Evolutionary conservation across 2,329 filamentous ascomycete genomes (phyloP).

Genomic region (Cladosporium sp.): DNA sequence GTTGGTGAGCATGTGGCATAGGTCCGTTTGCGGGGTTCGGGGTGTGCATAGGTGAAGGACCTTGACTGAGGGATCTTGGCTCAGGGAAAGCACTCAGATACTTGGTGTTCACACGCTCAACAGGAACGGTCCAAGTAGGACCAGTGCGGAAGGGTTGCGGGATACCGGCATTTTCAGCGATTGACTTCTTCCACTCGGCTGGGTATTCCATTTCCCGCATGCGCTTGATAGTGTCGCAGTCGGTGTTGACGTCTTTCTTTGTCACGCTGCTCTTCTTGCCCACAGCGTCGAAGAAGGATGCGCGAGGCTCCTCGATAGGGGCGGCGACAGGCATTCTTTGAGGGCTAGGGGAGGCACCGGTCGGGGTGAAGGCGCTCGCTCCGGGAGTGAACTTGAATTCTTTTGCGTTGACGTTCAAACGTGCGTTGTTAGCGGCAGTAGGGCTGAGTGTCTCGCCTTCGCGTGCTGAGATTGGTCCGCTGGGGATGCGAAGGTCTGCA

Average conservation of each 20-base stretch:
- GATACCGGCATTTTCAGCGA: conserved; percentile 77
- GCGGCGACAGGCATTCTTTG: conserved; percentile 36
- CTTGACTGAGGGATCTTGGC: conserved; percentile 55
- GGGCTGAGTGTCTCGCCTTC: conserved; percentile 47
- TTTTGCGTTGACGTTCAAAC: conserved; percentile 62
- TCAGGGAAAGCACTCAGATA: conserved; percentile 81
- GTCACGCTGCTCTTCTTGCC: conserved; percentile 66
- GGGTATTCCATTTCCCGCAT: conserved; percentile 61
- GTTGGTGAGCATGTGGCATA: conserved; percentile 77
- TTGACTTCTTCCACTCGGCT: conserved; percentile 57
- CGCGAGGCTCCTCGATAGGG: conserved; percentile 21
- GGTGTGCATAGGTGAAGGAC: conserved; percentile 65
- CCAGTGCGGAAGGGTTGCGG: conserved; percentile 79
- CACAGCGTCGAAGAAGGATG: conserved; percentile 31
- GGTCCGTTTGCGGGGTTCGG: conserved; percentile 60
- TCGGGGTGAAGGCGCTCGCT: conserved; percentile 79
- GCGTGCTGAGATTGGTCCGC: conserved; percentile 34
- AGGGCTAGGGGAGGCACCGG: conserved; percentile 71
- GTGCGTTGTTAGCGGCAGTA: conserved; percentile 35
- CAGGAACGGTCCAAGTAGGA: conserved; percentile 77
- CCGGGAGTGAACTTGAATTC: conserved; percentile 87
- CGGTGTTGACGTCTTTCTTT: conserved; percentile 50
- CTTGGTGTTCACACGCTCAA: conserved; percentile 71
- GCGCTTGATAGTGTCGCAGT: conserved; percentile 65
- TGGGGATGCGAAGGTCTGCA: conserved; percentile 68